These are phyloP conservation scores for Aureoboletus auriporus DNA, from an alignment of 768 basidiomycete species.

Conservation along the genomic window DNA sequence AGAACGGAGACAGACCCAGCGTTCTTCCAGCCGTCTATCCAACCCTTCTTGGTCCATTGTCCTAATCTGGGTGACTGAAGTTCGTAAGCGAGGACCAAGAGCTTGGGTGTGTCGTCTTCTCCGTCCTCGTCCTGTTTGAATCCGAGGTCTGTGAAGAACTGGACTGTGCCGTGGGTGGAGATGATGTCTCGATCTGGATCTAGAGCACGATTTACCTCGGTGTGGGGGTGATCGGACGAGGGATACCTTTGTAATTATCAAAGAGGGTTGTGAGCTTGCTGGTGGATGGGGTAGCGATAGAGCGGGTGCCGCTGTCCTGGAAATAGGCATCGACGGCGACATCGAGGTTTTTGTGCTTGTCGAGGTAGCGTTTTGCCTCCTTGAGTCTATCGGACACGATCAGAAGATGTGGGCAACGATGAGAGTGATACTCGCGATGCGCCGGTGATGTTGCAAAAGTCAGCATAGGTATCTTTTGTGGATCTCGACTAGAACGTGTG, in stretches of 20 bases:
- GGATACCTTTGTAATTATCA: slow-evolving; percentile 62
- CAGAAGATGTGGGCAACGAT: background rate
- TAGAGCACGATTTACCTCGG: background rate
- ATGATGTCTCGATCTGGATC: slow-evolving; percentile 55
- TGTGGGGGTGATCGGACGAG: slow-evolving; percentile 2
- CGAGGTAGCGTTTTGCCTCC: slow-evolving; percentile 67
- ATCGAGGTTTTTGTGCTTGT: slow-evolving; percentile 67
- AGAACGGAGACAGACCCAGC: slow-evolving; percentile 48
- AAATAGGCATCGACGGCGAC: slow-evolving; percentile 72
- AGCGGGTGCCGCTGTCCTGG: slow-evolving; percentile 36
- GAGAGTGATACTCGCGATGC: slow-evolving; percentile 48
- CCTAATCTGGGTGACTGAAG: slow-evolving; percentile 73
- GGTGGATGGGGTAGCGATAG: slow-evolving; percentile 21
- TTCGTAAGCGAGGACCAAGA: slow-evolving; percentile 79
- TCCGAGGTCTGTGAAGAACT: slow-evolving; percentile 45
- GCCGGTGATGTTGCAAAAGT: slow-evolving; percentile 67
- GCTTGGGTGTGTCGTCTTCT: slow-evolving; percentile 69
- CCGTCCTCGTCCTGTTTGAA: slow-evolving; percentile 41
- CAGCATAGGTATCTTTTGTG: slow-evolving; percentile 43
- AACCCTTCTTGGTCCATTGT: slow-evolving; percentile 64
- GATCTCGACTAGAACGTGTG: slow-evolving; percentile 21
- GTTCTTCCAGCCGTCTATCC: slow-evolving; percentile 78
- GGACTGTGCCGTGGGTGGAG: slow-evolving; percentile 75
- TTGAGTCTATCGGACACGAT: slow-evolving; percentile 27
- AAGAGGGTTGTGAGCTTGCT: slow-evolving; percentile 57